phyloP scores from a whole-genome alignment of 352 stramenopile species.

The Phytophthora aleatoria region DNA sequence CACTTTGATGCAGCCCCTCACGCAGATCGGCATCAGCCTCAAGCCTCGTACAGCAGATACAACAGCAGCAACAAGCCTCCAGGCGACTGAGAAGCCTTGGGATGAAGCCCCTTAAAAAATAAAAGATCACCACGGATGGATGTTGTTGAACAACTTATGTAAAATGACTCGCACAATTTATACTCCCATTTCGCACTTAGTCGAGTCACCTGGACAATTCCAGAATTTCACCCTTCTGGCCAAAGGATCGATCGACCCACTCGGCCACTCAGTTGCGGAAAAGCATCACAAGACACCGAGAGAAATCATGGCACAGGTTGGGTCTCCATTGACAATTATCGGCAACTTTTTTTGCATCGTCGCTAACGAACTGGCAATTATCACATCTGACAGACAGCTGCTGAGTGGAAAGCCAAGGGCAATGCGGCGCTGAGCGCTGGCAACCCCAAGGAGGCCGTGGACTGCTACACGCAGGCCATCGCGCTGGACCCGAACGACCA shows the following conservation, averaged over 20 bases:
- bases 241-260: conserved; percentile 14
- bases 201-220: conserved; percentile 17
- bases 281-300: conserved; percentile 16
- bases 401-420: conserved; percentile 93
- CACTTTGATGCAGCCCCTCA: conserved; percentile 60
- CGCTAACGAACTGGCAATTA: not conserved
- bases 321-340: not conserved
- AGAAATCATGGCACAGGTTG: conserved; percentile 33
- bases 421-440: conserved; percentile 95
- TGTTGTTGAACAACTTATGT: not conserved
- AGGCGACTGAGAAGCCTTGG: conserved; percentile 1
- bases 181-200: conserved; percentile 13
- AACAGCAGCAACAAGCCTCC: not conserved
- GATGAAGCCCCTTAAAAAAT: conserved; percentile 11
- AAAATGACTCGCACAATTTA: not conserved
- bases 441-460: conserved; percentile 95
- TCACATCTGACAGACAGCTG: conserved; percentile 35
- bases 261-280: conserved; percentile 16
- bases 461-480: conserved; percentile 97
- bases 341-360: not conserved
- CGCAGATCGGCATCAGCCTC: conserved; percentile 56
- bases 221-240: conserved; percentile 28
- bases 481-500: conserved; percentile 94
- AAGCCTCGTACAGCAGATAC: conserved; percentile 4
- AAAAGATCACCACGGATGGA: not conserved